Evolutionary conservation across 208 protist species (phyloP).

Genomic region (Trypanosoma conorhini): DNA sequence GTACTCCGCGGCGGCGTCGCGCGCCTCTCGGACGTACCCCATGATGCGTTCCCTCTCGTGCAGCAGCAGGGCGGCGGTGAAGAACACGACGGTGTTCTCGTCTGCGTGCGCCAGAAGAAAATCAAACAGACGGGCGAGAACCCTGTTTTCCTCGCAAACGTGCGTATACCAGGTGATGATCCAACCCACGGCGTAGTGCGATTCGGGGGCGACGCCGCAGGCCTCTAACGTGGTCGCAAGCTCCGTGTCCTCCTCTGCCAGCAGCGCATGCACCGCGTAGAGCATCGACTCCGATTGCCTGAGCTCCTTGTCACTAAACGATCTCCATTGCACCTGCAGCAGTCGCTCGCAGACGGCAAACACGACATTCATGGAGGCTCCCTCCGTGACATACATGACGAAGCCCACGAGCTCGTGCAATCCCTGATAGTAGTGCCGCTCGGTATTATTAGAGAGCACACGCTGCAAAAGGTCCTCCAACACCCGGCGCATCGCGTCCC

Average conservation of each 20-base stretch:
- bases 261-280: conserved; percentile 70
- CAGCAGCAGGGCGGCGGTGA: conserved; percentile 73
- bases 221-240: conserved; percentile 65
- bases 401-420: conserved; percentile 87
- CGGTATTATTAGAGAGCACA: conserved; percentile 49
- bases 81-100: conserved; percentile 61
- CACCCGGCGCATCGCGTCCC: conserved; percentile 40
- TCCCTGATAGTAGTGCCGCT: conserved; percentile 85
- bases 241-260: conserved; percentile 54
- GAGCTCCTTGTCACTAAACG: conserved; percentile 56
- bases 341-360: conserved; percentile 64
- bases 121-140: conserved; percentile 73
- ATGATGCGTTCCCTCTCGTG: conserved; percentile 53
- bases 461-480: conserved; percentile 62
- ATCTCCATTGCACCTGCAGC: conserved; percentile 55
- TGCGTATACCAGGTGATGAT: conserved; percentile 89
- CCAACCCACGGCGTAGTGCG: conserved; percentile 88
- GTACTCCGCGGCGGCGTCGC: conserved; percentile 25
- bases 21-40: conserved; percentile 39
- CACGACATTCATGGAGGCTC: conserved; percentile 39
- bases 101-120: conserved; percentile 58
- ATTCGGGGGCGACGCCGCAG: conserved; percentile 73
- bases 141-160: conserved; percentile 39
- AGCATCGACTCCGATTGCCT: conserved; percentile 70
- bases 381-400: conserved; percentile 69